A percentile compares a stretch with the other conserved stretches of the same genome.
These are phyloP conservation scores for Pythium scleroteichum DNA, from an alignment of 352 stramenopile genomes.

Conservation along the genomic window DNA sequence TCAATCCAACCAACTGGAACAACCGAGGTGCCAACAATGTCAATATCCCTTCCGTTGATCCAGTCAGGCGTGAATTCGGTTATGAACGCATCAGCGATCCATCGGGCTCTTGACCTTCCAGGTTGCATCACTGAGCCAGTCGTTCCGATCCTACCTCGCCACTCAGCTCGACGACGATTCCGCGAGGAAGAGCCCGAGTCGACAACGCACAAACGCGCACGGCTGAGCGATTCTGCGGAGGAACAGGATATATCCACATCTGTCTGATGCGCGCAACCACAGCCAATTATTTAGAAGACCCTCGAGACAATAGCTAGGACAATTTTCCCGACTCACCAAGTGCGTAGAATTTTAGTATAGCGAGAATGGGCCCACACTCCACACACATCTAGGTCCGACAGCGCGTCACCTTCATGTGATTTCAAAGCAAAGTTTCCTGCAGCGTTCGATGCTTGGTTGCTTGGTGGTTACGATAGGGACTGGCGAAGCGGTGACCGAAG, in stretches of 20 bases:
- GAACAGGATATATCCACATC: slow-evolving; percentile 63
- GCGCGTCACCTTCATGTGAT: slow-evolving; percentile 2
- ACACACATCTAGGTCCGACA: slow-evolving; percentile 2
- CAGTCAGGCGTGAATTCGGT: slow-evolving; percentile 53
- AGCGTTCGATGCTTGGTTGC: neutral
- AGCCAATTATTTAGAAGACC: slow-evolving; percentile 27
- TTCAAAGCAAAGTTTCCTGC: neutral
- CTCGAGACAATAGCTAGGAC: slow-evolving; percentile 29
- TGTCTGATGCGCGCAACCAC: slow-evolving; percentile 30
- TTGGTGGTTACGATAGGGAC: slow-evolving; percentile 3
- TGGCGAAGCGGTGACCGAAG: slow-evolving; percentile 38
- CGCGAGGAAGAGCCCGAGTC: slow-evolving; percentile 34
- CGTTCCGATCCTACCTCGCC: slow-evolving; percentile 69
- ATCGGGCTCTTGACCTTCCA: slow-evolving; percentile 48
- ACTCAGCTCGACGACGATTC: slow-evolving; percentile 61
- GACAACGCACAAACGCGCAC: slow-evolving; percentile 57
- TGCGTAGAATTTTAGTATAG: slow-evolving; percentile 20
- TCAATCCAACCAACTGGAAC: neutral
- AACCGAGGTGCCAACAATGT: slow-evolving; percentile 33
- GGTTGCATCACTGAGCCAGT: slow-evolving; percentile 66
- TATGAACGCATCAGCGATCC: slow-evolving; percentile 80
- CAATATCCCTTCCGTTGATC: slow-evolving; percentile 49
- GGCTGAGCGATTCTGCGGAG: slow-evolving; percentile 47
- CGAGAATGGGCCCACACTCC: neutral
- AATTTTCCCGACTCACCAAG: slow-evolving; percentile 20